Evolutionary conservation across 1,139 yeast genomes (phyloP).

Genomic region (Candida tropicalis): DNA sequence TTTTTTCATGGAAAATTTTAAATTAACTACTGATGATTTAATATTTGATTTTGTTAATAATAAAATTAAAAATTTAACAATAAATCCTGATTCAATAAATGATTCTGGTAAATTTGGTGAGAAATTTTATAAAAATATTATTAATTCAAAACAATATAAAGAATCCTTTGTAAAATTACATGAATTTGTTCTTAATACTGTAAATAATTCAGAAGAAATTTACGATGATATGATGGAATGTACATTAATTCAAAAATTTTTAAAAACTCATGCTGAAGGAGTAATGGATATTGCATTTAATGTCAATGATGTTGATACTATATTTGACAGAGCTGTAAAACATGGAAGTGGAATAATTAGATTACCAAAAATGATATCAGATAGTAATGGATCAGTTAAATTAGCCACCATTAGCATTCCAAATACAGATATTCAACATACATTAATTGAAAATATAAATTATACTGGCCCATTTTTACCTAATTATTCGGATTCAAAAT

Average conservation of each 20-base stretch:
- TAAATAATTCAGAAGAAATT: constrained; percentile 23
- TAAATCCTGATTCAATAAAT: constrained; percentile 2
- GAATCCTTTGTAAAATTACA: constrained; percentile 17
- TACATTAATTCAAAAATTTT: constrained; percentile 38
- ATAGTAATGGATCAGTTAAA: constrained; percentile 52
- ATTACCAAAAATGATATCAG: constrained; percentile 43
- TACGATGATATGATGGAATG: constrained; percentile 29
- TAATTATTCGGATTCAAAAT: constrained; percentile 35
- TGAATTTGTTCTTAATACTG: constrained; percentile 17
- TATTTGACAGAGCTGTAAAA: constrained; percentile 48
- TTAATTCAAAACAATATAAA: constrained; percentile 19
- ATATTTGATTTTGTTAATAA: constrained; percentile 23
- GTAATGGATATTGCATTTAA: constrained; percentile 70
- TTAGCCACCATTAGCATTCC: constrained; percentile 61
- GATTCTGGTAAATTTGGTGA: constrained; percentile 11
- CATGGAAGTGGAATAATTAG: constrained; percentile 57
- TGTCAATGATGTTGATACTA: constrained; percentile 51
- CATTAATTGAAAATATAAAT: constrained; percentile 55
- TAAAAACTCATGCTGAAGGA: constrained; percentile 72
- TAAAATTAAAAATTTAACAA: constrained; percentile 18
- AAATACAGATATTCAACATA: constrained; percentile 66
- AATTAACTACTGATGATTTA: constrained; percentile 20
- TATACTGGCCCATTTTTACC: constrained; percentile 61
- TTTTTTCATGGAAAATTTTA: constrained; percentile 17
- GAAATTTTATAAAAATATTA: constrained; percentile 19